These are phyloP conservation scores for Fusarium acutatum DNA, from an alignment of 2,329 filamentous ascomycete species.

Conservation along the genomic window DNA sequence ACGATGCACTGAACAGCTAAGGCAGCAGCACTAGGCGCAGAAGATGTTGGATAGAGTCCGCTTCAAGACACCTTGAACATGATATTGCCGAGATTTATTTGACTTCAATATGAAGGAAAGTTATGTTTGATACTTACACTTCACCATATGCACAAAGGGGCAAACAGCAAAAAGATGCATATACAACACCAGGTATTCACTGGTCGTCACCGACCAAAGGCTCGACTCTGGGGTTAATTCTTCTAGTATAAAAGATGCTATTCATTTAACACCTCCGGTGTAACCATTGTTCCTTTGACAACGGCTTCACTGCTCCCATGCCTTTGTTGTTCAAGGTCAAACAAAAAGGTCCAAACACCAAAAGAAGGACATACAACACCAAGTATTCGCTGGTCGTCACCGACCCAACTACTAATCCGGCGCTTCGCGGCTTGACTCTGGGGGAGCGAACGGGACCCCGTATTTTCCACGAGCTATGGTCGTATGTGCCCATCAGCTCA, in stretches of 20 bases:
- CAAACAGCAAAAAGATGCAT: too few relatives aligned
- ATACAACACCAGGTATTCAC: background rate
- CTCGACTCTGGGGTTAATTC: background rate
- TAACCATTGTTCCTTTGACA: background rate
- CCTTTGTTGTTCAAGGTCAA: background rate
- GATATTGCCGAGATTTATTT: too few relatives aligned
- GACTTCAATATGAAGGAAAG: too few relatives aligned
- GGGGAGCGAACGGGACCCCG: conserved; percentile 12
- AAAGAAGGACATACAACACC: background rate
- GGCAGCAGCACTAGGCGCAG: too few relatives aligned
- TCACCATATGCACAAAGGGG: too few relatives aligned
- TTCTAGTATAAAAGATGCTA: background rate
- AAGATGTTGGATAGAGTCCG: too few relatives aligned
- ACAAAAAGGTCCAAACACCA: background rate
- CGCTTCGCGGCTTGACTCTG: conserved; percentile 9
- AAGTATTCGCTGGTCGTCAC: conserved; percentile 14
- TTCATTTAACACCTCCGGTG: background rate
- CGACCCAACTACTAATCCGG: conserved; percentile 15
- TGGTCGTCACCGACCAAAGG: background rate
- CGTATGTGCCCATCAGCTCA: background rate
- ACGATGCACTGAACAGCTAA: too few relatives aligned
- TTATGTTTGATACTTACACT: too few relatives aligned
- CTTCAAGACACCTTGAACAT: too few relatives aligned
- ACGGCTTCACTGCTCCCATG: fast-evolving
- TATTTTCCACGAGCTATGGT: conserved; percentile 9